Evolutionary conservation across 305 asterid species (phyloP), one percentile per base, ranked within the genome.

Genomic region (Solanum chacoense): DNA sequence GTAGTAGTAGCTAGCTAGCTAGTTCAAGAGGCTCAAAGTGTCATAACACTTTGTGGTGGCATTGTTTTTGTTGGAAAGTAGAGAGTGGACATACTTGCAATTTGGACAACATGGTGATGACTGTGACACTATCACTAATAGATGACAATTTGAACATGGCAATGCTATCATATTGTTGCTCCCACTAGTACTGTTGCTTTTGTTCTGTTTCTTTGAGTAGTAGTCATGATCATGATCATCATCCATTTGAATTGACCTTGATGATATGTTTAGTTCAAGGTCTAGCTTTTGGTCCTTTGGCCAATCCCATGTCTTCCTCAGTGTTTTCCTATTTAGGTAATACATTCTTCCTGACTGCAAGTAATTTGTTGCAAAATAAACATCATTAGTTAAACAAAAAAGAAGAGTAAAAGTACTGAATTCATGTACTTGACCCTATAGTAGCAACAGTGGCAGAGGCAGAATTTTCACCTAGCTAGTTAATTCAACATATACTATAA

Each of bases 91-190:
- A 90, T 90, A 93, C 91, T 94, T 94, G 92, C 95, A 94, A 76
- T 94, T 94, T 24, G 96, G 96, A 73, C 96, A 94, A 85, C 89
- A 90, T 20, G 95, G 96, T 59, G 93, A 93, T 9, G 94, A 85
- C 88, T 90, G 89, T 85, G 93, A 88, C 26, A 94, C 90, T 84
- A 94, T 93, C 11, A 94, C 95, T n/a, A 94, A 92, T 65, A 94
- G 95, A 91, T 94, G 96, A 80, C 96, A 94, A 87, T 93, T 94
- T 16, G 94, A 92, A 85, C 96, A 94, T 67, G 94, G 93, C 89
- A 94, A 90, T 50, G 96, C 96, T 78, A 93, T 91, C 96, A 93
- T 93, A 69, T 88, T 90, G 80, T 69, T 36, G 16, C 36, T 31
- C 22, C 37, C 18, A 7, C 72, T 22, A 42, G 55, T 42, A 83